Conservation (phyloP, 305 asterid species). For the Lippia alba region DNA sequence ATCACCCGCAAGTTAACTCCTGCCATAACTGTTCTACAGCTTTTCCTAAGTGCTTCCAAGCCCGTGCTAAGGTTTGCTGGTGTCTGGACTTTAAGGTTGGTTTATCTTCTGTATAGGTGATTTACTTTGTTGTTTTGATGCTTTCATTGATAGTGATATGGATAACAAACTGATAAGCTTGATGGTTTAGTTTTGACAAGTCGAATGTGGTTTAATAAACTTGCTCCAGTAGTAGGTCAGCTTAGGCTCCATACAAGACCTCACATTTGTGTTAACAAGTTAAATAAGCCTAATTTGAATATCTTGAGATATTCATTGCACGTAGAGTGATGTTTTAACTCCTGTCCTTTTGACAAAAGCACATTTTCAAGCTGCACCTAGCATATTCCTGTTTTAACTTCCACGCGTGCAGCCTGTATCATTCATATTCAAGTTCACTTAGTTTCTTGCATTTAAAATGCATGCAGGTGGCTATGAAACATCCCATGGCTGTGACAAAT, state of each 20-base stretch:
- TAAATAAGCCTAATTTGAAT: slow-evolving; percentile 9
- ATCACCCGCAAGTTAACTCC: slow-evolving; percentile 80
- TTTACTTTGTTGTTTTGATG: too few relatives aligned
- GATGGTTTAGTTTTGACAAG: too few relatives aligned
- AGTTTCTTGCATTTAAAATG: slow-evolving; percentile 31
- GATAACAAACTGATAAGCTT: too few relatives aligned
- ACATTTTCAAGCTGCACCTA: slow-evolving; percentile 8
- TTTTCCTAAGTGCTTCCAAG: slow-evolving; percentile 82
- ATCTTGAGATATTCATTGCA: background rate
- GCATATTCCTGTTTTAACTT: slow-evolving; percentile 7
- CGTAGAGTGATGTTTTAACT: too few relatives aligned
- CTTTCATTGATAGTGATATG: too few relatives aligned
- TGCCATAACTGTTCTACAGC: slow-evolving; percentile 82
- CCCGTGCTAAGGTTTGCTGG: slow-evolving; percentile 91
- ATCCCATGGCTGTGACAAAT: slow-evolving; percentile 96
- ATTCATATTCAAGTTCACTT: slow-evolving; percentile 3
- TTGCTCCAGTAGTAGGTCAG: too few relatives aligned
- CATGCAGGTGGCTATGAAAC: slow-evolving; percentile 97
- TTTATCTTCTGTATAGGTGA: too few relatives aligned
- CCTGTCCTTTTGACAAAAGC: too few relatives aligned
- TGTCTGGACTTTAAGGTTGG: slow-evolving; percentile 82
- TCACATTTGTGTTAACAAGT: background rate
- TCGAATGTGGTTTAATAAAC: too few relatives aligned
- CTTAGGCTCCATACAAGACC: background rate
- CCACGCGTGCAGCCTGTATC: too few relatives aligned